Evolutionary conservation across 306 rosid genomes (phyloP).

Genomic region (Rosa persica): DNA sequence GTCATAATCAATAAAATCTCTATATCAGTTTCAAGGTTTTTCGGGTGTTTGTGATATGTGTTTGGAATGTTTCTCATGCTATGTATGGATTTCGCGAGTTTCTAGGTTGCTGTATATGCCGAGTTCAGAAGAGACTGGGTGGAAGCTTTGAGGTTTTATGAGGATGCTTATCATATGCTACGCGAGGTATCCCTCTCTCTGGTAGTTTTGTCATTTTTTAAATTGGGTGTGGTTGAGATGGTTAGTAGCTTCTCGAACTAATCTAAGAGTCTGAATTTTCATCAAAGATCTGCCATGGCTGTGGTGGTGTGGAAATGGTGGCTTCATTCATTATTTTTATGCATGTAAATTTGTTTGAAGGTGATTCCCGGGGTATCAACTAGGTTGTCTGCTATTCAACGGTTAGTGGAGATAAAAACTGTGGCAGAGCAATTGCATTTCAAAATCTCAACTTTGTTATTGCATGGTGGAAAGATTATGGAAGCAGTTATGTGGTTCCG

Average conservation of each 20-base stretch:
- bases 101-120: constrained; percentile 94
- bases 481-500: constrained; percentile 89
- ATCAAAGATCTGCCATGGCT: background rate
- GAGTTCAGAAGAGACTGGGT: constrained; percentile 92
- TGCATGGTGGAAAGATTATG: constrained; percentile 87
- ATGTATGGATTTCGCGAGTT: constrained; percentile 40
- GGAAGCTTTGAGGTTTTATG: constrained; percentile 85
- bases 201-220: background rate
- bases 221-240: background rate
- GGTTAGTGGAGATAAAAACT: constrained; percentile 80
- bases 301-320: background rate
- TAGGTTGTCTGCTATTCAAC: constrained; percentile 72
- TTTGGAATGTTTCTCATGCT: constrained; percentile 27
- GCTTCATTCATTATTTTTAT: constrained; percentile 6
- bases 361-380: constrained; percentile 70
- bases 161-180: constrained; percentile 83
- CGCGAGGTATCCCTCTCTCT: constrained; percentile 60
- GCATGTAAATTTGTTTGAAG: constrained; percentile 44
- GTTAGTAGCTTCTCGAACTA: background rate
- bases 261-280: too few species aligned
- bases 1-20: background rate
- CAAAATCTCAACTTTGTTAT: constrained; percentile 78
- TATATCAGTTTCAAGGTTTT: background rate
- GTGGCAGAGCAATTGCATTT: constrained; percentile 83
- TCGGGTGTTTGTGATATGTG: constrained; percentile 8